A percentile compares a stretch with the other conserved stretches of the same genome.
Conservation (phyloP, 23 red algal species). For the Gracilariopsis chorda region DNA sequence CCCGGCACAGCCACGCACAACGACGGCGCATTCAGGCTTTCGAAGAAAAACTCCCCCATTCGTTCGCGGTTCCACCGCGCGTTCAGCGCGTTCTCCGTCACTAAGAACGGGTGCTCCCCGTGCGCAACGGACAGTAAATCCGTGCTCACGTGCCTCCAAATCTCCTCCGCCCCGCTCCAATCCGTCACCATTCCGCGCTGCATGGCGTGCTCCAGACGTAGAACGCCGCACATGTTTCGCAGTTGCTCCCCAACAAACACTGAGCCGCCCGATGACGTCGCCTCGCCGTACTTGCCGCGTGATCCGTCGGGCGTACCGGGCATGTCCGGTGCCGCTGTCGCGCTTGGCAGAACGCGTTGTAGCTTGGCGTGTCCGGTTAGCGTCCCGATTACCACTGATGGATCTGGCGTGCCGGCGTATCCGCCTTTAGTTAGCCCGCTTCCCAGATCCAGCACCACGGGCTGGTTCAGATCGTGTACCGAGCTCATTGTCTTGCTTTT, state of each 20-base stretch:
- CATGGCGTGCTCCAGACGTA: constrained; percentile 39
- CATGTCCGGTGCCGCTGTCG: not conserved
- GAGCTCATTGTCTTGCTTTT: constrained; percentile 37
- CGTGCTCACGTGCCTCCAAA: constrained; percentile 25
- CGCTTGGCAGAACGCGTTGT: constrained; percentile 32
- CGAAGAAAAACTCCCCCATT: constrained; percentile 58
- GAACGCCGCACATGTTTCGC: constrained; percentile 24
- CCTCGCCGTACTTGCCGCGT: not conserved
- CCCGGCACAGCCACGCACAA: constrained; percentile 58
- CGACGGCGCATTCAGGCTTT: constrained; percentile 26
- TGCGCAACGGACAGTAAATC: constrained; percentile 30
- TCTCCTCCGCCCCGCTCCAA: constrained; percentile 17
- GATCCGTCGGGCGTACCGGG: not conserved
- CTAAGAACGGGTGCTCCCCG: constrained; percentile 57
- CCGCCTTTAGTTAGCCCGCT: constrained; percentile 54
- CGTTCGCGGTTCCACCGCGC: constrained; percentile 51
- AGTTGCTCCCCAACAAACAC: constrained; percentile 31
- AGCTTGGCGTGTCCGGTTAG: constrained; percentile 34
- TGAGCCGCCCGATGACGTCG: not conserved
- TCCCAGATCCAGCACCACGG: constrained; percentile 65
- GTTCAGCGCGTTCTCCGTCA: constrained; percentile 59
- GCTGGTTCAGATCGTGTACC: constrained; percentile 66
- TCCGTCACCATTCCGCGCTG: constrained; percentile 24
- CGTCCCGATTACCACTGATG: constrained; percentile 46
- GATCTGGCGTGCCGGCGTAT: constrained; percentile 54